Percentiles rank a stretch among this genome's conserved stretches.
phyloP scores from a whole-genome alignment of 2,329 filamentous ascomycete genomes.

The Aspergillus quadricinctus region DNA sequence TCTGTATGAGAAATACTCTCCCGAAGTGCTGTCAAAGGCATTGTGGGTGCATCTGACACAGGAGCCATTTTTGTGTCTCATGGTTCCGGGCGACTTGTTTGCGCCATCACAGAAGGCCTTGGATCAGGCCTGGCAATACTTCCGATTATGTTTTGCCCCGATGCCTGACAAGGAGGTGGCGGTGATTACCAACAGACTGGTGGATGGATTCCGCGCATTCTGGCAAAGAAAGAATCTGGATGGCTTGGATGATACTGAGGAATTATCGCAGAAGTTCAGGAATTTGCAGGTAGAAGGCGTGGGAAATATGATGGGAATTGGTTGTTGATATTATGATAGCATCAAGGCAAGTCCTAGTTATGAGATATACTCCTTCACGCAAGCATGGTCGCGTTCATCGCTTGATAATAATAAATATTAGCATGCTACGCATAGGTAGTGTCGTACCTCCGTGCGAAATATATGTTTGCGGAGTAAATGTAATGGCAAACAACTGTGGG shows the following conservation, averaged over 20 bases:
- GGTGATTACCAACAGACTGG: conserved; percentile 59
- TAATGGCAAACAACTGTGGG: background rate
- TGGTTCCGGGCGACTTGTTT: conserved; percentile 70
- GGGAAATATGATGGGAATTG: conserved; percentile 14
- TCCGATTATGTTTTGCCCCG: conserved; percentile 79
- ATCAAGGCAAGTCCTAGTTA: background rate
- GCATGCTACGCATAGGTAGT: background rate
- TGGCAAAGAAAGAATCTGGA: conserved; percentile 64
- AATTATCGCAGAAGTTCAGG: conserved; percentile 5
- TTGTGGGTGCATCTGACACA: conserved; percentile 68
- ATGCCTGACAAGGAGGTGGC: conserved; percentile 68
- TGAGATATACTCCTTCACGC: background rate
- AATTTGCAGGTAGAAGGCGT: conserved; percentile 2
- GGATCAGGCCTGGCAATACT: conserved; percentile 63
- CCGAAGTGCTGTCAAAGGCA: conserved; percentile 56
- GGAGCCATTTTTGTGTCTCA: conserved; percentile 65
- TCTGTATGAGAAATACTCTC: conserved; percentile 54
- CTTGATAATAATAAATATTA: background rate
- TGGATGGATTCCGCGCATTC: conserved; percentile 66
- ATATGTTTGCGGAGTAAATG: background rate
- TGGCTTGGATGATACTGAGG: conserved; percentile 22
- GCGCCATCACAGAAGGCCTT: conserved; percentile 59
- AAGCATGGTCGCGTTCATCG: background rate
- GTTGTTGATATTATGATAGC: conserved; percentile 9
- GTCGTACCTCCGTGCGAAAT: background rate